A percentile compares a stretch with the other conserved stretches of the same genome.
These are phyloP conservation scores for Xerocomus potaroensis DNA, from an alignment of 768 basidiomycete genomes.

Conservation along the genomic window DNA sequence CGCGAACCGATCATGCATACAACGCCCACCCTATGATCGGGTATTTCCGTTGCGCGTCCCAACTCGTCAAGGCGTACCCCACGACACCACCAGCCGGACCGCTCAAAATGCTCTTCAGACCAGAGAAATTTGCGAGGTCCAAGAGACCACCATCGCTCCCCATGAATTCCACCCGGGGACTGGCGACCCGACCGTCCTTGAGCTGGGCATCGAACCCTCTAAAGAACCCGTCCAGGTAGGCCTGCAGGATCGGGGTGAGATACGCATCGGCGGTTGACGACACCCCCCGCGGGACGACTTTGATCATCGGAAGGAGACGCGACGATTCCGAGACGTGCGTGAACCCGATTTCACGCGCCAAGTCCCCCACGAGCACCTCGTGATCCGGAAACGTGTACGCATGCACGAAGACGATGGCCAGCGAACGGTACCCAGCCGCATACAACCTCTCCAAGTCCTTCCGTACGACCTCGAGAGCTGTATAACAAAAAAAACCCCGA, in stretches of 20 bases:
- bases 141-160: constrained; percentile 86
- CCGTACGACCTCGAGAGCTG: constrained; percentile 53
- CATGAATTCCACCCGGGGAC: constrained; percentile 91
- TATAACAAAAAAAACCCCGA: not conserved
- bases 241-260: constrained; percentile 80
- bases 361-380: constrained; percentile 63
- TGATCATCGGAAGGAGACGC: constrained; percentile 89
- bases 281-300: constrained; percentile 89
- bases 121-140: constrained; percentile 81
- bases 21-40: constrained; percentile 86
- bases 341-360: constrained; percentile 84
- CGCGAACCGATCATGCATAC: not conserved
- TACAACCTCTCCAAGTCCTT: constrained; percentile 67
- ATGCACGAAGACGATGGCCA: constrained; percentile 88
- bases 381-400: constrained; percentile 91
- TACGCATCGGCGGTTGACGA: constrained; percentile 95
- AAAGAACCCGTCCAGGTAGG: constrained; percentile 91
- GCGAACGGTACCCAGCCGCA: constrained; percentile 77
- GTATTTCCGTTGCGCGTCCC: constrained; percentile 64
- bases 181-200: constrained; percentile 51
- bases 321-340: constrained; percentile 85
- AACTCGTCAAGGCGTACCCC: constrained; percentile 85
- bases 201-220: constrained; percentile 77
- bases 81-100: constrained; percentile 96
- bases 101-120: constrained; percentile 88